Conservation (phyloP, 352 stramenopile species). For the Globisporangium parvum region DNA sequence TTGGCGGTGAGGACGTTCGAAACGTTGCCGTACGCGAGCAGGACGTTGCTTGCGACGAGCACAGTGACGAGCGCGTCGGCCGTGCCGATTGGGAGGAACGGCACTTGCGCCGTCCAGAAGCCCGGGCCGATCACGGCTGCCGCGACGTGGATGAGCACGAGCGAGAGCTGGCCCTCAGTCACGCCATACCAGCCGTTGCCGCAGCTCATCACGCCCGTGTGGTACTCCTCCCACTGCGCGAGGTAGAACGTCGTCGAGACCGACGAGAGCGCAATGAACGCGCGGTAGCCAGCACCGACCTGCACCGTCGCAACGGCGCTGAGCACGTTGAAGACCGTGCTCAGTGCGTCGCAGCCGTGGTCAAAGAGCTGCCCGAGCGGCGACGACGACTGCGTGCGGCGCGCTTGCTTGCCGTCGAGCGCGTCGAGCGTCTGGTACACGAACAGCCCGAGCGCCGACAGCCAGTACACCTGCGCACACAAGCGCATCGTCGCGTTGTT, state of each 20-base stretch:
- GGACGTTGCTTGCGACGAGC: constrained; percentile 68
- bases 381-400: constrained; percentile 90
- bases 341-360: constrained; percentile 90
- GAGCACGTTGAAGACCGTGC: constrained; percentile 76
- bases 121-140: constrained; percentile 47
- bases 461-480: constrained; percentile 40
- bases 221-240: constrained; percentile 87
- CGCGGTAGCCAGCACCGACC: constrained; percentile 30
- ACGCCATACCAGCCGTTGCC: constrained; percentile 81
- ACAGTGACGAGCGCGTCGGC: constrained; percentile 48
- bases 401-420: constrained; percentile 98
- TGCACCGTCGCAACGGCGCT: constrained; percentile 65
- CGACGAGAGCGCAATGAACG: constrained; percentile 62
- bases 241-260: constrained; percentile 82
- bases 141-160: constrained; percentile 59
- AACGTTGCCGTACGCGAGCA: constrained; percentile 73
- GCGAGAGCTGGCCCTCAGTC: constrained; percentile 75
- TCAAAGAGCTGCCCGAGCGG: constrained; percentile 98
- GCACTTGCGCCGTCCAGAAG: constrained; percentile 48
- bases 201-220: constrained; percentile 87
- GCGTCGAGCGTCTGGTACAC: constrained; percentile 98
- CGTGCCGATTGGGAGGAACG: constrained; percentile 31
- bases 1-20: constrained; percentile 58
- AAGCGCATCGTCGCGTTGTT: neutral
- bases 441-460: constrained; percentile 76